phyloP scores from a whole-genome alignment of 139 green algal species.

The Volvox africanus region DNA sequence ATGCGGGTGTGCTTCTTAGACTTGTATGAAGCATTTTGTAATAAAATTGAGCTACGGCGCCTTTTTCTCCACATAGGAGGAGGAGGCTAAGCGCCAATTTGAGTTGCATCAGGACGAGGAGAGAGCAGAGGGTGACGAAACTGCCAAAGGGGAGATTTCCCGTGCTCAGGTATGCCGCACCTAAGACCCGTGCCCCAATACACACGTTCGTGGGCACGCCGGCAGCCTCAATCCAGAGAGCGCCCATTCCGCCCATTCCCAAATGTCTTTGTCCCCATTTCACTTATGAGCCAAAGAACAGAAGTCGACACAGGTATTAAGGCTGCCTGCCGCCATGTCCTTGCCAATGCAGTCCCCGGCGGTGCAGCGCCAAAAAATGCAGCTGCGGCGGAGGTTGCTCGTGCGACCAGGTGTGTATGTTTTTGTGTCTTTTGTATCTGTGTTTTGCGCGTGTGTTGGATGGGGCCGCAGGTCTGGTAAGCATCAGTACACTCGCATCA shows the following conservation, averaged over 20 bases:
- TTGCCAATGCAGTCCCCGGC: too few species aligned
- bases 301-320: too few species aligned
- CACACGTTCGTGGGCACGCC: not conserved
- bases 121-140: not conserved
- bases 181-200: not conserved
- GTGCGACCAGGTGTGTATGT: too few species aligned
- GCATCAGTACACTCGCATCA: too few species aligned
- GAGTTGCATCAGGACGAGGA: not conserved
- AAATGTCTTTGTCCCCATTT: not conserved
- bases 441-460: too few species aligned
- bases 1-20: not conserved
- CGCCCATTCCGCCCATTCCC: not conserved
- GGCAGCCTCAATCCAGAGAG: not conserved
- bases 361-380: too few species aligned
- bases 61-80: not conserved
- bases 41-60: not conserved
- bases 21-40: not conserved
- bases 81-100: not conserved
- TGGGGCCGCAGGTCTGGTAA: too few species aligned
- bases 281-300: too few species aligned
- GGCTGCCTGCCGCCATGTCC: too few species aligned
- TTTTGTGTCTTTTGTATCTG: too few species aligned
- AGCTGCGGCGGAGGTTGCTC: too few species aligned
- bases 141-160: not conserved
- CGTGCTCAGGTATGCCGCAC: not conserved